Conservation (phyloP, 441 rosid species). For the Corymbia calophylla region DNA sequence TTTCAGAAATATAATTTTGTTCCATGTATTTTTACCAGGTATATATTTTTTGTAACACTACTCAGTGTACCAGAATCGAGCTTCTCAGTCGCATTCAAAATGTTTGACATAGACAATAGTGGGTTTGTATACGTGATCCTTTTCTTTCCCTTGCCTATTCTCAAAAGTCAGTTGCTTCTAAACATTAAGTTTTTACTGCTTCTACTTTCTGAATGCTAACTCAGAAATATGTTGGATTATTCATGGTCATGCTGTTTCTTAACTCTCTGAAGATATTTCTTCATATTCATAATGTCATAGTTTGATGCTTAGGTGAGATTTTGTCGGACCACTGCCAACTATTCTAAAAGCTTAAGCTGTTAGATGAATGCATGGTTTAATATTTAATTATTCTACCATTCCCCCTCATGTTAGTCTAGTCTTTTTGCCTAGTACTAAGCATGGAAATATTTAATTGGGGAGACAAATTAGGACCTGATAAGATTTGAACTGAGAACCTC, state of each 20-base stretch:
- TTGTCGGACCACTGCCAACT: no score
- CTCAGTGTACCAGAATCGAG: constrained; percentile 88
- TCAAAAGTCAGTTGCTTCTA: not conserved
- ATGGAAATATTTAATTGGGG: no score
- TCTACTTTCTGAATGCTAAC: not conserved
- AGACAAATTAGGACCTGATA: no score
- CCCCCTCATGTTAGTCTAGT: no score
- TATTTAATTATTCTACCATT: no score
- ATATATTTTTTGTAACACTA: constrained; percentile 79
- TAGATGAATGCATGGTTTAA: no score
- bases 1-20: not conserved
- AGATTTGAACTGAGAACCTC: no score
- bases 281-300: not conserved
- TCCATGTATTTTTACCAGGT: constrained; percentile 35
- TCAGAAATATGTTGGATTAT: not conserved
- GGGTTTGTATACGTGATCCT: constrained; percentile 48
- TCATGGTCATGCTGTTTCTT: not conserved
- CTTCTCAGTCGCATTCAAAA: constrained; percentile 79
- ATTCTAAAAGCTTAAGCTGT: no score
- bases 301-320: not conserved
- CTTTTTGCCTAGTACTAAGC: no score
- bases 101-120: constrained; percentile 70
- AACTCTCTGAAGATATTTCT: not conserved
- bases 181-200: not conserved
- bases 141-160: not conserved